Evolutionary conservation across 768 basidiomycete genomes (phyloP), one percentile per base, ranked within the genome.

Genomic region (Russula ochroleuca): DNA sequence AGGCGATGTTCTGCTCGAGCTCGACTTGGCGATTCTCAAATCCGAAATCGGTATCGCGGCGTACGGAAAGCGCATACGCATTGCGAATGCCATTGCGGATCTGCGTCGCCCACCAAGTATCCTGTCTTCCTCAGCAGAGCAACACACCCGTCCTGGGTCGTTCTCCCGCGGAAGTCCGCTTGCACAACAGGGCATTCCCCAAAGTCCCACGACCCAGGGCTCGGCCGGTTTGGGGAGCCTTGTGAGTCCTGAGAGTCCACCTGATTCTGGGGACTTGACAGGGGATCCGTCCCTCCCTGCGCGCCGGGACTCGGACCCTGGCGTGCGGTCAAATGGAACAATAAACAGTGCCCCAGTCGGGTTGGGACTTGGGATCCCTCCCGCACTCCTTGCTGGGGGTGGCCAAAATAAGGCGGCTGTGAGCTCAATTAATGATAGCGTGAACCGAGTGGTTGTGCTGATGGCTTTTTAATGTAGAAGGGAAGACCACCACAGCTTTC

Each of bases 1-100:
- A 0, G 97, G 97, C 21, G 97, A 99, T 69, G 92, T 98, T 37
- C 83, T 99, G 8, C 85, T 98, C 60, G 96, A 97, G 70, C 88
- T 98, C 64, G 94, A 98, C 66, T 84, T 87, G 59, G 89, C 88
- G 70, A 80, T 97, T 17, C 86, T 99, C 69, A 98, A 98, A 77
- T 80, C 78, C 11, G 95, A 98, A 77, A 88, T 99, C 58, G 97
- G 94, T 25, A 93, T 99, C 67, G 78, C 82, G 70, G 94, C 94
- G 4, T 97, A 96, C 69, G 97, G 97, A 14, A 97, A 97, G 73
- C 91, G 97, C 19, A 81, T 92, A 73, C 86, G 92, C 60, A 94
- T 99, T 61, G 87, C 90, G 28, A 94, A 96, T 68, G 93, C 93
- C 28, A 97, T 99, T 69, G 77, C 83, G 5, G 95, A 99, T 61